phyloP scores from a whole-genome alignment of 768 basidiomycete species.

The Xanthoconium purpureum region DNA sequence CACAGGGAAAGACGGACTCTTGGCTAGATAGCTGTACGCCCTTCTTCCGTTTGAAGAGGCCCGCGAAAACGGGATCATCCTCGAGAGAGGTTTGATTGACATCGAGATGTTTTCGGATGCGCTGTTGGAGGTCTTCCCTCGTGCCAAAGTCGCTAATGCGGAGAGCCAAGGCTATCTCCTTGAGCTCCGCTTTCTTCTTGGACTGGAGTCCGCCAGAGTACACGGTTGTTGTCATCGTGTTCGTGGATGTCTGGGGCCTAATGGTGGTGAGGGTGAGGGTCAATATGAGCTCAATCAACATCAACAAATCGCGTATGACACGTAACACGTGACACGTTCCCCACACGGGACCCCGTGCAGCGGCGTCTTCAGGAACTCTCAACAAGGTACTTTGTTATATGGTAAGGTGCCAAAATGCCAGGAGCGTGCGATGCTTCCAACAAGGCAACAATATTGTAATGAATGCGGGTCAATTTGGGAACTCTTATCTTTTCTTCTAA shows the following conservation, averaged over 20 bases:
- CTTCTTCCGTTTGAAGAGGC: conserved; percentile 48
- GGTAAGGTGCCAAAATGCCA: no score
- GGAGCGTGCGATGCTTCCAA: no score
- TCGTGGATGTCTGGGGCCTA: background rate
- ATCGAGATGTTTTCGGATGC: conserved; percentile 64
- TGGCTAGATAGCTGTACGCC: conserved; percentile 16
- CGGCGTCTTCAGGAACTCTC: no score
- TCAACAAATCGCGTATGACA: conserved; percentile 28
- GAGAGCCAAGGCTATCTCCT: conserved; percentile 56
- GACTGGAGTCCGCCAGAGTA: conserved; percentile 53
- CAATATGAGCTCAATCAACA: conserved; percentile 24
- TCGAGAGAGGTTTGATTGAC: conserved; percentile 50
- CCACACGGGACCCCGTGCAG: conserved; percentile 9
- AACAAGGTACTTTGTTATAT: no score
- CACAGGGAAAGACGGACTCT: conserved; percentile 9
- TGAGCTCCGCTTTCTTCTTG: conserved; percentile 72
- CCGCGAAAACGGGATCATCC: conserved; percentile 54
- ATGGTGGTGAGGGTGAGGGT: conserved; percentile 4
- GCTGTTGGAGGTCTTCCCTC: conserved; percentile 57
- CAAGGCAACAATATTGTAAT: no score
- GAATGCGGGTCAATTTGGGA: no score
- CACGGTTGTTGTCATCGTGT: conserved; percentile 40
- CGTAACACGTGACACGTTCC: conserved; percentile 22
- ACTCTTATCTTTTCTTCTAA: no score
- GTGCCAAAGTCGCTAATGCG: conserved; percentile 53